Evolutionary conservation across 2,329 filamentous ascomycete genomes (phyloP).

Genomic region (Apiospora pterosperma): DNA sequence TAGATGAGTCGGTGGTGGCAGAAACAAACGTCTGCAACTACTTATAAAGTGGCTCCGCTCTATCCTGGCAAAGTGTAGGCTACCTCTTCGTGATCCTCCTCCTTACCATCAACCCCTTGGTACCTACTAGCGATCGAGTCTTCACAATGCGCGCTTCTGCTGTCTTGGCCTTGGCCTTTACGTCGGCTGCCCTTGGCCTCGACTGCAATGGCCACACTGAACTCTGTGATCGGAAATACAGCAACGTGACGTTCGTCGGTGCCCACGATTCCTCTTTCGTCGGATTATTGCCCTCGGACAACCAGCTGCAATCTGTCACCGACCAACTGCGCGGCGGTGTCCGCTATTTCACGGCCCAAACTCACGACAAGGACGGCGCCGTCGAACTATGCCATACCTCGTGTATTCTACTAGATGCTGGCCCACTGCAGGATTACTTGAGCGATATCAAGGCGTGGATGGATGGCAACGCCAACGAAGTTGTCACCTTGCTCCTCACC

Average conservation of each 20-base stretch:
- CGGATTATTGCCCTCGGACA: slow-evolving; percentile 49
- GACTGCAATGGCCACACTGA: slow-evolving; percentile 56
- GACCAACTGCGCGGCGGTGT: slow-evolving; percentile 59
- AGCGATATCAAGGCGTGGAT: slow-evolving; percentile 57
- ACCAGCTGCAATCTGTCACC: slow-evolving; percentile 58
- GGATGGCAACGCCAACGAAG: slow-evolving; percentile 54
- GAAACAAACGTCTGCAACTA: not conserved
- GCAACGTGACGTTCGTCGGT: slow-evolving; percentile 58
- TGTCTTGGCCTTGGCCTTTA: not conserved
- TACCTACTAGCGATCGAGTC: not conserved
- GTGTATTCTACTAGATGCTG: slow-evolving; percentile 57
- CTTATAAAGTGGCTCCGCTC: not conserved
- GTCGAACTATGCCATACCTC: slow-evolving; percentile 64
- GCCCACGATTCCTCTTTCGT: slow-evolving; percentile 66
- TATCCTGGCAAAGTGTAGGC: not conserved
- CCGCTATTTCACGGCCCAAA: slow-evolving; percentile 62
- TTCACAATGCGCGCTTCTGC: not conserved
- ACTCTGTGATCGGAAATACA: slow-evolving; percentile 55
- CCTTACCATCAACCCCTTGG: not conserved
- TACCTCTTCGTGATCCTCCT: not conserved
- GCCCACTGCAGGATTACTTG: slow-evolving; percentile 54
- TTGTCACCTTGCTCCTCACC: slow-evolving; percentile 61
- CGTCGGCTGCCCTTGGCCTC: slow-evolving; percentile 11
- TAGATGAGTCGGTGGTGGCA: no score
- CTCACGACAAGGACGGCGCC: slow-evolving; percentile 47